Evolutionary conservation across 306 rosid genomes (phyloP).

Genomic region (Benincasa hispida): DNA sequence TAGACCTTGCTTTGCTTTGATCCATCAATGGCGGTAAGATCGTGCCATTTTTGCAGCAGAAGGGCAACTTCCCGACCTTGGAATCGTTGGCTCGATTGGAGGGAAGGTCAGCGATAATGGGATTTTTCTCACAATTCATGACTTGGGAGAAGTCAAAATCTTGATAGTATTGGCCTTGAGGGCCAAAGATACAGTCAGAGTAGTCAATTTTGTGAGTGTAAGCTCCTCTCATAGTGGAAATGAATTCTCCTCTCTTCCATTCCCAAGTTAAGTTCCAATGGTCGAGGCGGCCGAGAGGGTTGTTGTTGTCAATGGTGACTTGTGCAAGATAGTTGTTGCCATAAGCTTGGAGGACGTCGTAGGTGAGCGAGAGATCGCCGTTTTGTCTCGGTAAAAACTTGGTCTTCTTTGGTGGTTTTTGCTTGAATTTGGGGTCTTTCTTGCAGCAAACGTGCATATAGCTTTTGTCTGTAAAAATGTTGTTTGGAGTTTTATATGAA

Average conservation of each 20-base stretch:
- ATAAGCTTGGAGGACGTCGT: conserved; percentile 48
- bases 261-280: conserved; percentile 90
- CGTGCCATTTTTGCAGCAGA: conserved; percentile 71
- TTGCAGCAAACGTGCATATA: conserved; percentile 57
- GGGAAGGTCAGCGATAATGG: conserved; percentile 60
- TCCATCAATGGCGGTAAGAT: conserved; percentile 52
- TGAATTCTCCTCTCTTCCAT: conserved; percentile 79
- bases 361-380: conserved; percentile 48
- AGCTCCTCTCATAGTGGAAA: conserved; percentile 53
- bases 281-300: conserved; percentile 74
- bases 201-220: conserved; percentile 38
- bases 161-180: conserved; percentile 29
- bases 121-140: conserved; percentile 47
- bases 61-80: conserved; percentile 51
- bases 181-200: conserved; percentile 47
- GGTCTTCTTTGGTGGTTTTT: conserved; percentile 9
- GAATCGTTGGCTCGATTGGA: conserved; percentile 32
- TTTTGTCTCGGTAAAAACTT: conserved; percentile 44
- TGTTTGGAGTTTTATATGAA: too few relatives aligned
- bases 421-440: conserved; percentile 49
- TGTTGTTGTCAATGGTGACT: conserved; percentile 52
- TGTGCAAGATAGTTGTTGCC: conserved; percentile 45
- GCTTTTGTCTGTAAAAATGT: conserved; percentile 20
- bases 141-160: conserved; percentile 61
- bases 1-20: conserved; percentile 32